Evolutionary conservation across 306 rosid genomes (phyloP), one percentile per base, ranked within the genome.

Genomic region (Cercis canadensis): DNA sequence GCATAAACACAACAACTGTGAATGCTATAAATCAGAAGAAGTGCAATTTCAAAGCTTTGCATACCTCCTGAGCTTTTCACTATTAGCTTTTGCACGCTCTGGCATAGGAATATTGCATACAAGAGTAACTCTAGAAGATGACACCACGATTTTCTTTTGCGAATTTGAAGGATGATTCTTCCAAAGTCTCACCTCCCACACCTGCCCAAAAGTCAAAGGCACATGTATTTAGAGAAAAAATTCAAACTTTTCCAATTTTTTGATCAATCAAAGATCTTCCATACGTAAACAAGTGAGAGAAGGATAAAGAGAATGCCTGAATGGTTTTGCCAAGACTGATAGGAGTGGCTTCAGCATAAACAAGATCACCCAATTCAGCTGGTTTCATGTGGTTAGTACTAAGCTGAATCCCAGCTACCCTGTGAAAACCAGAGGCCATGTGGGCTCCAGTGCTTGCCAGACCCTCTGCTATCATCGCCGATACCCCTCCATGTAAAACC

Each of bases 401-500:
- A 54, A 88, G 95, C 31, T 88, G 83, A 64, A 88, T 78, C 44
- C 95, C 95, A 0, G 92, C 95, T 15, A 88, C 75, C 65, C 95
- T 77, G 47, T 75, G 74, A 49, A 59, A 86, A 14, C 88, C 92
- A 21, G 79, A 82, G 10, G 91, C 92, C 47, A 78, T 12, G 69
- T 82, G 88, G 33, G 95, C 92, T 18, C 92, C 88, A 0, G 84
- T 76, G 57, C 92, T 86, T 7, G 87, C 95, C 68, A 88, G 78
- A 5, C 80, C 53, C 84, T 88, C 95, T 4, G 89, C 79, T n/a
- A 88, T 55, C 76, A 88, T 64, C 5, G 92, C 95, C 18, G 91
- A 86, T 1, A 84, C 83, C 2, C 92, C 95, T 16, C 95, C 95
- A 75, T 88, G 95, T 24, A 88, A 39, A 63, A 88, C 91, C 76